A percentile compares a stretch with the other conserved stretches of the same genome.
Evolutionary conservation across 2,329 filamentous ascomycete genomes (phyloP).

Genomic region (Lachnellula suecica): DNA sequence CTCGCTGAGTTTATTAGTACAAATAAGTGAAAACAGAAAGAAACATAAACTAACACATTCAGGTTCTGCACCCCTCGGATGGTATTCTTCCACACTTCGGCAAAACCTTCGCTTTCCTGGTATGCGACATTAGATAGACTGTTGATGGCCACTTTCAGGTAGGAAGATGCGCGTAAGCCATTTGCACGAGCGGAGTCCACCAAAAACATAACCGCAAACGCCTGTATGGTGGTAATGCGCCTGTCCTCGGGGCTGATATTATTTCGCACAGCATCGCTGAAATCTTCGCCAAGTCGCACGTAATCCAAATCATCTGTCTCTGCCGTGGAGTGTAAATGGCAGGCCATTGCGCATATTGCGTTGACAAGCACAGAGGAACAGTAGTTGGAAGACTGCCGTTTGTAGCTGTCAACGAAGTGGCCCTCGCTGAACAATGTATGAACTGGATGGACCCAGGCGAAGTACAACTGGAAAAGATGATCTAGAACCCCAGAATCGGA

Average conservation of each 20-base stretch:
- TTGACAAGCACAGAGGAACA: constrained; percentile 33
- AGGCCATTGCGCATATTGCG: constrained; percentile 35
- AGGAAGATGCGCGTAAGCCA: constrained; percentile 27
- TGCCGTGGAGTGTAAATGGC: constrained; percentile 26
- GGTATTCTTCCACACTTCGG: constrained; percentile 30
- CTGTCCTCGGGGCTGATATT: constrained; percentile 24
- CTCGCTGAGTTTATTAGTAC: constrained; percentile 30
- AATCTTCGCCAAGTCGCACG: constrained; percentile 25
- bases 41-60: constrained; percentile 30
- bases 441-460: constrained; percentile 36
- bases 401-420: constrained; percentile 30
- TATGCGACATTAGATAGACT: constrained; percentile 16
- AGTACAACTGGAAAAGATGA: constrained; percentile 35
- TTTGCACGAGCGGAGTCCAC: constrained; percentile 28
- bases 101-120: constrained; percentile 19
- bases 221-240: constrained; percentile 29
- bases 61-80: constrained; percentile 33
- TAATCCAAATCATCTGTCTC: constrained; percentile 26
- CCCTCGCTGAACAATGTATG: constrained; percentile 34
- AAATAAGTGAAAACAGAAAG: neutral
- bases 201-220: constrained; percentile 33
- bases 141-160: constrained; percentile 28
- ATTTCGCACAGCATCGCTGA: constrained; percentile 25
- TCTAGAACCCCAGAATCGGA: constrained; percentile 24
- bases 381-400: constrained; percentile 17